Evolutionary conservation across 345 rosid species (phyloP).

Genomic region (Lenwebbia sp.): DNA sequence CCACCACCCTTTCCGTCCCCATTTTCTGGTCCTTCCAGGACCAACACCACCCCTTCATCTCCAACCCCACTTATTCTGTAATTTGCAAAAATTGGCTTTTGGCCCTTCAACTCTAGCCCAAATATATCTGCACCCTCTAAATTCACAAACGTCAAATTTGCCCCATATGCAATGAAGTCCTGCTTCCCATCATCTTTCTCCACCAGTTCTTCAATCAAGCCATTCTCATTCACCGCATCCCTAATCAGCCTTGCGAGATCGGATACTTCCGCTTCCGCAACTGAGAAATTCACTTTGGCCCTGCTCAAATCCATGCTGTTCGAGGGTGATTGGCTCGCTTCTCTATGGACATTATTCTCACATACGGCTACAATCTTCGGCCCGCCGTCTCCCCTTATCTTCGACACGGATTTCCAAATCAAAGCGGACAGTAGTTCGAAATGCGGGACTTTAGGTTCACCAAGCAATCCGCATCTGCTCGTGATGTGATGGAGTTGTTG

Average conservation of each 20-base stretch:
- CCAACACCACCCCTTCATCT: conserved; percentile 46
- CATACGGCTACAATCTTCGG: conserved; percentile 29
- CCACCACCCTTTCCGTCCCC: not conserved
- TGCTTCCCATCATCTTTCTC: conserved; percentile 6
- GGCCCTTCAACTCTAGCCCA: conserved; percentile 37
- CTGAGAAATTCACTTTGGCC: conserved; percentile 24
- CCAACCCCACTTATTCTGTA: conserved; percentile 47
- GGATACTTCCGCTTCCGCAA: conserved; percentile 7
- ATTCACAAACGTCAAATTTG: conserved; percentile 58
- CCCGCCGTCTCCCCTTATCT: conserved; percentile 18
- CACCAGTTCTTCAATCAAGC: conserved; percentile 14
- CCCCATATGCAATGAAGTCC: conserved; percentile 46
- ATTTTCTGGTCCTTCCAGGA: conserved; percentile 16
- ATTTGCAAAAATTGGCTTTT: conserved; percentile 30
- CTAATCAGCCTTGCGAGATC: conserved; percentile 34
- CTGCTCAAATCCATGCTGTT: conserved; percentile 27
- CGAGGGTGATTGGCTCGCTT: conserved; percentile 1
- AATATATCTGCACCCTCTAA: conserved; percentile 33
- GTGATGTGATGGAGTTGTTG: conserved; percentile 19
- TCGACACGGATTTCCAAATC: conserved; percentile 42
- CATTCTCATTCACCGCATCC: conserved; percentile 7
- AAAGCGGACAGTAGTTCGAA: conserved; percentile 39
- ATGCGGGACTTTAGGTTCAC: not conserved
- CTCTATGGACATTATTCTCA: not conserved
- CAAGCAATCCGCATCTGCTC: not conserved